Base-by-base conservation (phyloP, 495 filamentous ascomycete genomes). In the Tuber aestivum region DNA sequence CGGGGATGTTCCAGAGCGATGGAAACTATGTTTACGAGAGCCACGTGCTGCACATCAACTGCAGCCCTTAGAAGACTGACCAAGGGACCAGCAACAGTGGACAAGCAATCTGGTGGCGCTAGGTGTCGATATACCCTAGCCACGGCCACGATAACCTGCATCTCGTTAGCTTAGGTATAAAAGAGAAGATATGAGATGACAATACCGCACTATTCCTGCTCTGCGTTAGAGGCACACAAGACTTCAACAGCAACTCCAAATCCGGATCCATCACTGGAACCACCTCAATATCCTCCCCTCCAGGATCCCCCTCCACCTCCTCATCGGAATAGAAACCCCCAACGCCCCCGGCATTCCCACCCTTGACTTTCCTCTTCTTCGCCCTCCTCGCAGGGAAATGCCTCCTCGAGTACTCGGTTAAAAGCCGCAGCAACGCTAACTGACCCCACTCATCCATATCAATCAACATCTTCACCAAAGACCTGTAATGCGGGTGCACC, bases 371-470 rank as follows among this genome's bases (percentile, higher is more conserved):
- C 4, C 87, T 84, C 76, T 87, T 84, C 76, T 83, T 87, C 77
- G 84, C 84, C 40, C 85, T 92, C 83, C 89, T 89, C 44, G 87
- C 87, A 7, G 95, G 95, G 81, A 99, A 99, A 85, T 93, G 97
- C 84, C 89, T 90, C 40, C 95, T 89, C 8, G 93, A 90, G 80
- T 99, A 99, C 40, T 90, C 83, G 8, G 90, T 91, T 88, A 98
- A 89, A 75, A 98, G 84, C 69, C 90, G 89, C 79, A 98, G 78
- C 16, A 92, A 92, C 0, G 92, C 91, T 3, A 97, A 84, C 84
- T 99, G 95, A 69, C 93, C 91, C 95, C 95, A 99, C 84, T 99
- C 95, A 84, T 99, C 95, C 95, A 99, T 99, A 82, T 98, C 95
- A 41, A 97, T 93, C 41, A 98, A 85, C 86, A 97, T 97, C 83